Base-by-base conservation (phyloP, 768 basidiomycete species). In the Termitomyces bulborhizus region DNA sequence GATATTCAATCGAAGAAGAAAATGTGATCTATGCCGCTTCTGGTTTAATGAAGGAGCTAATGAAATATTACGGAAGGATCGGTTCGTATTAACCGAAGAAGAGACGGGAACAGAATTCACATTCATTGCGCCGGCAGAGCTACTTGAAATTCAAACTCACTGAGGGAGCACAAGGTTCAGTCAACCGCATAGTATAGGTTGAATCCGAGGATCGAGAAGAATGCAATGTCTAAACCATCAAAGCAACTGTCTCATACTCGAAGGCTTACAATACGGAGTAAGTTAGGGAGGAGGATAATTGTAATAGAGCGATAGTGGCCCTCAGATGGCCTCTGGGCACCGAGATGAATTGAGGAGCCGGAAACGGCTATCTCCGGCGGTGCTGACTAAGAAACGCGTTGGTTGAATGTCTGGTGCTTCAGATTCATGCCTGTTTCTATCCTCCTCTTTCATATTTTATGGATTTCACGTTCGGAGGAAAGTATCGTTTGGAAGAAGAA, bases 401-500 rank as follows among this genome's bases (percentile, higher is more conserved):
- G 40, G 31, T 51, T 60, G 52, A 46, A 37, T 34, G 34, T 37
- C 50, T 24, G 45, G 34, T 46, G 31, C 40, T 46, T 34, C 24
- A 46, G 40, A 16, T 46, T 32, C 39, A 42, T 52, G 40, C 27
- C 24, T 21, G 39, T 43, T 47, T 32, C 48, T 29, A 45, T 45
- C 39, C 36, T 34, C 46, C 18, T 31, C 49, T 34, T 49, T 49
- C 24, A 50, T 40, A 34, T 18, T 27, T 43, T 61, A 73, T 71
- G 69, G 71, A 73, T 46, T 65, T 68, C 58, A 78, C 74, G 8
- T 86, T 90, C 62, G 88, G 84, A 53, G 87, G 88, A 44, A 88
- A 88, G 65, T 90, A 90, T 69, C 78, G 82, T 56, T 74, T 90
- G 37, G 87, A 88, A 65, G 85, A 89, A 63, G 87, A 88, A 70